These are phyloP conservation scores for Pseudogymnoascus sp. DNA, from an alignment of 2,329 filamentous ascomycete genomes.

Conservation along the genomic window DNA sequence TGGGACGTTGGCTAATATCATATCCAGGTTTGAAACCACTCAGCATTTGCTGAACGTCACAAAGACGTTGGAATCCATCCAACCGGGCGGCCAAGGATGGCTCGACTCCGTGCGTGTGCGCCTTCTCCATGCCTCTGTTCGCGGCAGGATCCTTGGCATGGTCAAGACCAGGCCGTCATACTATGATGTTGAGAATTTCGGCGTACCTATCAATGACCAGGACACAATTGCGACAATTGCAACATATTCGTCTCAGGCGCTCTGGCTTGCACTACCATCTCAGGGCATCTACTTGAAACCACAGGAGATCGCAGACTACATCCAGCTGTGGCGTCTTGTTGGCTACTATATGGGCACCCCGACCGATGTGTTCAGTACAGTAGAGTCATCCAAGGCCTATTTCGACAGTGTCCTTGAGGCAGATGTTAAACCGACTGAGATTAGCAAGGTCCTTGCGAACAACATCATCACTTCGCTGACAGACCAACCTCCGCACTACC, in stretches of 20 bases:
- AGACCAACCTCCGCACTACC: constrained; percentile 55
- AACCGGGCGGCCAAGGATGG: constrained; percentile 60
- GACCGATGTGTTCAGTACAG: constrained; percentile 49
- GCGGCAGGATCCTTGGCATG: constrained; percentile 55
- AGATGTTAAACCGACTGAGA: constrained; percentile 58
- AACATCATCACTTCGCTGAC: constrained; percentile 68
- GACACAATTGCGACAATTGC: constrained; percentile 66
- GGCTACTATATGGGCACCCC: constrained; percentile 65
- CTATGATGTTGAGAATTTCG: constrained; percentile 50
- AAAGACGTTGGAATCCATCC: constrained; percentile 53
- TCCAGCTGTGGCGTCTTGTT: constrained; percentile 70
- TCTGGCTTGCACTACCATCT: constrained; percentile 62
- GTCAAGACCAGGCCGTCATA: constrained; percentile 50
- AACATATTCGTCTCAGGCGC: constrained; percentile 59
- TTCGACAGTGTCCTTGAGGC: constrained; percentile 62
- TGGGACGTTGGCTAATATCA: neutral
- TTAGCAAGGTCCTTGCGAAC: constrained; percentile 57
- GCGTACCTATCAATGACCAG: constrained; percentile 67
- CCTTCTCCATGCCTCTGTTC: constrained; percentile 60
- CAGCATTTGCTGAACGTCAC: constrained; percentile 70
- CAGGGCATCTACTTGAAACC: constrained; percentile 60
- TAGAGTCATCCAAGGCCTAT: constrained; percentile 47
- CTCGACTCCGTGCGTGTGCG: constrained; percentile 59
- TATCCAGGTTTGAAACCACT: constrained; percentile 53
- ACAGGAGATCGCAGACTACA: constrained; percentile 60